Evolutionary conservation across 805 yeast species (phyloP).

Genomic region (Zygoascus tannicola): DNA sequence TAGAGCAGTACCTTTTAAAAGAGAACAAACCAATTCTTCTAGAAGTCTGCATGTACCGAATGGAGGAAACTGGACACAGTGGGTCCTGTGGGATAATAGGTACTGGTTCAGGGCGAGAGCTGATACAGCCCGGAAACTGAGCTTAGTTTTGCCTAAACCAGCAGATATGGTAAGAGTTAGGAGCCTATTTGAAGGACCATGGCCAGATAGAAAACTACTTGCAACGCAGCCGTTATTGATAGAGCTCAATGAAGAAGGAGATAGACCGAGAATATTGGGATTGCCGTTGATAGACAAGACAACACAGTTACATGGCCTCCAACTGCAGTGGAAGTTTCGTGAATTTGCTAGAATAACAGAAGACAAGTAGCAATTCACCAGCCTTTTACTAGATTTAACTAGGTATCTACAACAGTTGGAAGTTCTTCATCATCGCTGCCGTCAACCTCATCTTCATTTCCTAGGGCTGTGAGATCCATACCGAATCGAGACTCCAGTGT

Average conservation of each 20-base stretch:
- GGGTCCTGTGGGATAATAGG: slow-evolving; percentile 13
- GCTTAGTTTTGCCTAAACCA: neutral
- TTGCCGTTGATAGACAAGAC: slow-evolving; percentile 10
- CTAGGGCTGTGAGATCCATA: slow-evolving; percentile 2
- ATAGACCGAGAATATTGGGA: slow-evolving; percentile 7
- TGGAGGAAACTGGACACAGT: slow-evolving; percentile 15
- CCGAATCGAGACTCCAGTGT: slow-evolving; percentile 1
- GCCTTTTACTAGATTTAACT: too few relatives aligned
- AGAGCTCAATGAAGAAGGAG: neutral
- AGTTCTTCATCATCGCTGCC: slow-evolving; percentile 8
- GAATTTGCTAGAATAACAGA: slow-evolving; percentile 3
- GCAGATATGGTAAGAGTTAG: neutral
- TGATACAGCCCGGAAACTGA: neutral
- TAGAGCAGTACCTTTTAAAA: neutral
- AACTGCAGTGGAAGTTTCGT: slow-evolving; percentile 12
- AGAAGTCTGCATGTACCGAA: neutral
- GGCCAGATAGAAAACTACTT: slow-evolving; percentile 4
- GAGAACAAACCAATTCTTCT: neutral
- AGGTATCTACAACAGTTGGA: neutral
- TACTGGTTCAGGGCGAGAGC: slow-evolving; percentile 11
- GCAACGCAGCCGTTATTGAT: slow-evolving; percentile 10
- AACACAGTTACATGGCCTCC: slow-evolving; percentile 4
- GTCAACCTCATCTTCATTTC: slow-evolving; percentile 8
- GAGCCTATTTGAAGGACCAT: neutral
- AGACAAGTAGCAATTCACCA: too few relatives aligned